Percentiles rank a stretch among this genome's conserved stretches.
Conservation (phyloP, 257 asterid genomes). For the Jasminum sambac region DNA sequence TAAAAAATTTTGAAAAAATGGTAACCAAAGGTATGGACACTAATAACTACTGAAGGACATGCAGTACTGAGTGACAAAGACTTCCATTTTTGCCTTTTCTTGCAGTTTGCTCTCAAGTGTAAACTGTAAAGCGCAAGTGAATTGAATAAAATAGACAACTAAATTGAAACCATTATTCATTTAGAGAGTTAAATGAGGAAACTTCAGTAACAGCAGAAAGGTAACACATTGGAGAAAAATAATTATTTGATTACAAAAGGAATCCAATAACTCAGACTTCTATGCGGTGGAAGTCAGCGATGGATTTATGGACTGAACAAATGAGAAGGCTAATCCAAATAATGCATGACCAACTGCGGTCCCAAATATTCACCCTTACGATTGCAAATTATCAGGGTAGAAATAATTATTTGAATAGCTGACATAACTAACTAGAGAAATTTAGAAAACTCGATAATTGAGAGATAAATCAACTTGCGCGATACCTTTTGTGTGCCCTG, state of each 20-base stretch:
- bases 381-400: too few species aligned
- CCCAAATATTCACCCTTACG: too few species aligned
- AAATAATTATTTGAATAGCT: background rate
- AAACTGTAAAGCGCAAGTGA: too few species aligned
- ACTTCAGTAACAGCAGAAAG: constrained; percentile 7
- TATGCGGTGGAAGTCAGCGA: too few species aligned
- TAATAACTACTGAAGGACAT: background rate
- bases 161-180: background rate
- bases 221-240: background rate
- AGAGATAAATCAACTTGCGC: background rate
- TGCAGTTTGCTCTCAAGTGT: too few species aligned
- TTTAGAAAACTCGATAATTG: constrained; percentile 5
- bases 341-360: too few species aligned
- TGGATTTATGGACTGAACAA: too few species aligned
- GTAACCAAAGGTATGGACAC: background rate
- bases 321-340: too few species aligned
- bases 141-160: background rate
- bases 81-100: background rate
- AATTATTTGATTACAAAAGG: background rate
- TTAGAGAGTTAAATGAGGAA: background rate
- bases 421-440: constrained; percentile 15
- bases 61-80: background rate
- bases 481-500: constrained; percentile 92
- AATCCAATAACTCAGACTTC: too few species aligned
- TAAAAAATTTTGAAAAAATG: background rate